These are phyloP conservation scores for Fusarium illudens DNA, from an alignment of 2,329 filamentous ascomycete genomes.

Conservation along the genomic window DNA sequence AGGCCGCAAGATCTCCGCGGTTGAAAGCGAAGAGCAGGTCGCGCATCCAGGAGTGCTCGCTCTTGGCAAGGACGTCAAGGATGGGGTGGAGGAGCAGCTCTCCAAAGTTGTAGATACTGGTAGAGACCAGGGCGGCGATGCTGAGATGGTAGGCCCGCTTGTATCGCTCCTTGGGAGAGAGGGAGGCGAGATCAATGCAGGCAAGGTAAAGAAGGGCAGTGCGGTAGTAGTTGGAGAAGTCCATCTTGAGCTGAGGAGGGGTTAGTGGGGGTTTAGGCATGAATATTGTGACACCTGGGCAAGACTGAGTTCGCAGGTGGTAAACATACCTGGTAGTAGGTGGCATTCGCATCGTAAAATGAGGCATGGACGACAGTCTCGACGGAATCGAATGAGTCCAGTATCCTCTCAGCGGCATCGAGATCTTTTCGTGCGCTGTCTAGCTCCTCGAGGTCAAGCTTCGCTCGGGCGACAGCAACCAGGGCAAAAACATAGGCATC, in stretches of 20 bases:
- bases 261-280: conserved; percentile 48
- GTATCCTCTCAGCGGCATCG: conserved; percentile 84
- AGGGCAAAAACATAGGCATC: conserved; percentile 96
- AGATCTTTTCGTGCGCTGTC: conserved; percentile 88
- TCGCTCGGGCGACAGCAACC: conserved; percentile 87
- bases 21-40: conserved; percentile 99
- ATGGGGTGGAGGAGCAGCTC: conserved; percentile 98
- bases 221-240: conserved; percentile 97
- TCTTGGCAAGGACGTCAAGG: conserved; percentile 77
- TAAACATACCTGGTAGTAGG: conserved; percentile 79
- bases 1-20: conserved; percentile 87
- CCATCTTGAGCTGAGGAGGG: conserved; percentile 69
- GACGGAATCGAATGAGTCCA: conserved; percentile 93
- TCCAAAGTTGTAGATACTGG: conserved; percentile 98
- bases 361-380: conserved; percentile 95
- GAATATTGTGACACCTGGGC: background rate
- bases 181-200: conserved; percentile 83
- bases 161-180: conserved; percentile 78
- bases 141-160: conserved; percentile 90
- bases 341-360: conserved; percentile 94
- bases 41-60: conserved; percentile 84
- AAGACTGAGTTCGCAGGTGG: background rate
- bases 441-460: conserved; percentile 80
- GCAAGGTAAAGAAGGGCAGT: conserved; percentile 97
- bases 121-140: conserved; percentile 90